Conservation (phyloP, 345 rosid genomes). For the Heritiera fomes region DNA sequence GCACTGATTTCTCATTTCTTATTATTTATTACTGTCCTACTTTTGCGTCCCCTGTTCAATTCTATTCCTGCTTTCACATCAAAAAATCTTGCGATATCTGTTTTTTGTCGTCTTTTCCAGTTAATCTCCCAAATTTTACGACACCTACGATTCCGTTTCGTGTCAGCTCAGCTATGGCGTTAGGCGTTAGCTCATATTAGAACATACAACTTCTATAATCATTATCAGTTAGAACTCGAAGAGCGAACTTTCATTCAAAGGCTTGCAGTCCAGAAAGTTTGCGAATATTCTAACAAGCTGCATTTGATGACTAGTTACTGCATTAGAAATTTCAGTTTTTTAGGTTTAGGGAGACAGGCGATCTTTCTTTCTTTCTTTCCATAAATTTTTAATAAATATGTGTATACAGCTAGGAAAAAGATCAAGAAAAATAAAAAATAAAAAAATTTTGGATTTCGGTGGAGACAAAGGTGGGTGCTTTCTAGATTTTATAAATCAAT, state of each 20-base stretch:
- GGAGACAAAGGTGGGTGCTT: too few species aligned
- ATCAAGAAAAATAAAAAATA: neutral
- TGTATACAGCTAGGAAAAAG: neutral
- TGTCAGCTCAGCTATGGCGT: neutral
- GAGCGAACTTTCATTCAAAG: neutral
- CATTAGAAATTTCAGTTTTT: neutral
- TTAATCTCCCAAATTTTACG: neutral
- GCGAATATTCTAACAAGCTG: neutral
- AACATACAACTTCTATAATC: neutral
- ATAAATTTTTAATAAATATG: neutral
- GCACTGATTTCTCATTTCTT: conserved; percentile 1
- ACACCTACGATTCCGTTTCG: neutral
- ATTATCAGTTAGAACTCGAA: neutral
- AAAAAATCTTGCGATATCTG: neutral
- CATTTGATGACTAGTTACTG: neutral
- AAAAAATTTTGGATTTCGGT: too few species aligned
- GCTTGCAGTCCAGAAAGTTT: neutral
- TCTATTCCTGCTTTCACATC: neutral
- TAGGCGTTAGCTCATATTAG: neutral
- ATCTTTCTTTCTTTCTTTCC: neutral
- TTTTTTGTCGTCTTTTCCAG: neutral
- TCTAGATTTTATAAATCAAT: too few species aligned
- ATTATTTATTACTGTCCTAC: conserved; percentile 1
- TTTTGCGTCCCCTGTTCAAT: neutral
- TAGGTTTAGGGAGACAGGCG: neutral